Conservation (phyloP, 1,139 yeast species). For the Taiozyma sp. region DNA sequence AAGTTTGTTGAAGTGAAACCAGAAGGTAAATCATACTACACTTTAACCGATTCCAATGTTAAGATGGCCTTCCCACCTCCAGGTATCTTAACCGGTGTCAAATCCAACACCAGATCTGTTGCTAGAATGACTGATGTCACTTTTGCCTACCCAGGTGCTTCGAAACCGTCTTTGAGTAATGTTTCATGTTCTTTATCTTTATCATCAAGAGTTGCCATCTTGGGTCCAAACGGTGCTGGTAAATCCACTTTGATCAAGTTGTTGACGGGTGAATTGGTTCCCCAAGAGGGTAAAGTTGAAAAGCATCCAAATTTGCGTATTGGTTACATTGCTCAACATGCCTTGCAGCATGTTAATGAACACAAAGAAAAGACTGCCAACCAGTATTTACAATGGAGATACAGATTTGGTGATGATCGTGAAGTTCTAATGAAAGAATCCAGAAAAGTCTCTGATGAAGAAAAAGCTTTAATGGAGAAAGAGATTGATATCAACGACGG, state of each 20-base stretch:
- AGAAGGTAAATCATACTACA: constrained; percentile 94
- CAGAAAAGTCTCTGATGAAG: constrained; percentile 82
- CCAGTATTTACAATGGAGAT: constrained; percentile 98
- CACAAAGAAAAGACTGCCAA: constrained; percentile 98
- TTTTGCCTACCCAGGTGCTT: constrained; percentile 85
- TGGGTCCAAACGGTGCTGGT: constrained; percentile 99
- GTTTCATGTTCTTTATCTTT: constrained; percentile 87
- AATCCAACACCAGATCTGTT: constrained; percentile 91
- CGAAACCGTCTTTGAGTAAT: constrained; percentile 72
- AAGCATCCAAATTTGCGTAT: constrained; percentile 97
- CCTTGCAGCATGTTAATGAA: constrained; percentile 93
- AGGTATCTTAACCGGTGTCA: constrained; percentile 93
- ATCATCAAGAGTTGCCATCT: constrained; percentile 92
- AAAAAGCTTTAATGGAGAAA: constrained; percentile 72
- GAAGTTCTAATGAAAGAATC: constrained; percentile 93
- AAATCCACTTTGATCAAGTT: constrained; percentile 92
- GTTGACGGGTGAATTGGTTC: constrained; percentile 86
- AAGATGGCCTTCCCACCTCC: constrained; percentile 99
- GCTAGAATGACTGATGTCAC: constrained; percentile 87
- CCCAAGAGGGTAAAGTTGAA: constrained; percentile 85
- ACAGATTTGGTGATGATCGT: constrained; percentile 96
- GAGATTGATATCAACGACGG: constrained; percentile 83
- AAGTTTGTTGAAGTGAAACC: constrained; percentile 91
- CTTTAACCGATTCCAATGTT: constrained; percentile 89
- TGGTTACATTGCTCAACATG: constrained; percentile 98